phyloP scores from a whole-genome alignment of 2,329 filamentous ascomycete species.

The Penicillium sp. region DNA sequence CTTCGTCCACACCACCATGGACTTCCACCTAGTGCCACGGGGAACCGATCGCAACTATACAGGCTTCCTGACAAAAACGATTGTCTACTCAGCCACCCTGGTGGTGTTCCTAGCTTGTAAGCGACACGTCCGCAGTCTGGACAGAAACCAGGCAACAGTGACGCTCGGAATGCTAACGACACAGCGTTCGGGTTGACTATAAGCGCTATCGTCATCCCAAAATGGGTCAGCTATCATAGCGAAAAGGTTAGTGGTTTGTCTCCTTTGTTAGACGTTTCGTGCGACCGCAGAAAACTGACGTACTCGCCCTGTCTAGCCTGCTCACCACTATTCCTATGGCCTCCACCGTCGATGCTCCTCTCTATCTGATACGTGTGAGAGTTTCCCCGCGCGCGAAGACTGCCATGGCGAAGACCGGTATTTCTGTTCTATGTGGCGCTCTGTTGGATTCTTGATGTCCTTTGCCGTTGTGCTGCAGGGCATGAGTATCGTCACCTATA shows the following conservation, averaged over 20 bases:
- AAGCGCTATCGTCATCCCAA: conserved; percentile 47
- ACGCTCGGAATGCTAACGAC: not conserved
- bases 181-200: conserved; percentile 48
- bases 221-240: conserved; percentile 51
- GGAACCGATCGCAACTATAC: conserved; percentile 48
- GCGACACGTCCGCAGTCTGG: conserved; percentile 8
- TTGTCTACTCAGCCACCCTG: conserved; percentile 48
- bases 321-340: conserved; percentile 68
- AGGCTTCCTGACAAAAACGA: conserved; percentile 50
- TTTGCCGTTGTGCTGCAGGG: conserved; percentile 81
- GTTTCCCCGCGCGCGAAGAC: conserved; percentile 67
- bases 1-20: conserved; percentile 27
- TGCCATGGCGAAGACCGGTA: conserved; percentile 66
- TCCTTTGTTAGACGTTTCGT: not conserved
- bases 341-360: conserved; percentile 80
- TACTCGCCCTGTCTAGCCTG: conserved; percentile 31
- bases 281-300: not conserved
- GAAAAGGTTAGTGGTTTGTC: conserved; percentile 35
- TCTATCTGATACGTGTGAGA: conserved; percentile 54
- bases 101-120: conserved; percentile 47
- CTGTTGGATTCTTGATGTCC: conserved; percentile 82
- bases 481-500: conserved; percentile 75
- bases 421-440: conserved; percentile 93
- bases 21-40: conserved; percentile 45
- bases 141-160: not conserved